A percentile compares a stretch with the other conserved stretches of the same genome.
Conservation (phyloP, 176 grass and related monocot genomes). For the Oryza officinalis region DNA sequence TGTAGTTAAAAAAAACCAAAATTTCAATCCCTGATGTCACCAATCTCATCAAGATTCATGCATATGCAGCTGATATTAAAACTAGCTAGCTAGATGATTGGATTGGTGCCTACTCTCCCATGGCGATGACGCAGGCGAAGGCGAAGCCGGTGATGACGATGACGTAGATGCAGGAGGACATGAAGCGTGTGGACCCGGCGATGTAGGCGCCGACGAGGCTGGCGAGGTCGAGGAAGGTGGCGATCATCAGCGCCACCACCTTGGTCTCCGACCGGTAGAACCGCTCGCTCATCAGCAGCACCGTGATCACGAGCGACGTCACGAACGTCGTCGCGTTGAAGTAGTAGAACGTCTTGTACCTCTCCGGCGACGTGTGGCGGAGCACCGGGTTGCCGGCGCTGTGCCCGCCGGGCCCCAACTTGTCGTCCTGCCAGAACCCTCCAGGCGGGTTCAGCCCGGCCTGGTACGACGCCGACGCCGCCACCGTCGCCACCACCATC, state of each 20-base stretch:
- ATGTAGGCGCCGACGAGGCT: conserved; percentile 55
- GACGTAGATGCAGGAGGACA: conserved; percentile 38
- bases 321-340: conserved; percentile 51
- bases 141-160: conserved; percentile 35
- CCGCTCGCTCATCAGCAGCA: conserved; percentile 49
- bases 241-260: conserved; percentile 37
- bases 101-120: conserved; percentile 11
- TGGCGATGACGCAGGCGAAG: conserved; percentile 36
- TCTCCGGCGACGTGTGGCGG: background rate
- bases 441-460: conserved; percentile 49
- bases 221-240: conserved; percentile 33
- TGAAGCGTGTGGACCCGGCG: conserved; percentile 17
- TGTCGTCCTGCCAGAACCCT: conserved; percentile 50
- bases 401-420: too few relatives aligned
- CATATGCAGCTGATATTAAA: too few relatives aligned
- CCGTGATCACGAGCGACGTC: conserved; percentile 48
- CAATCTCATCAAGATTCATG: background rate
- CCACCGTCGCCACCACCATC: conserved; percentile 42
- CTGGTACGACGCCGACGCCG: conserved; percentile 40
- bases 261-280: conserved; percentile 43
- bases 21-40: too few relatives aligned
- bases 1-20: too few relatives aligned
- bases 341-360: conserved; percentile 54
- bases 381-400: conserved; percentile 30
- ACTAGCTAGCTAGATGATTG: background rate